Conservation (phyloP, 805 yeast species). For the Debaryomyces castellii region DNA sequence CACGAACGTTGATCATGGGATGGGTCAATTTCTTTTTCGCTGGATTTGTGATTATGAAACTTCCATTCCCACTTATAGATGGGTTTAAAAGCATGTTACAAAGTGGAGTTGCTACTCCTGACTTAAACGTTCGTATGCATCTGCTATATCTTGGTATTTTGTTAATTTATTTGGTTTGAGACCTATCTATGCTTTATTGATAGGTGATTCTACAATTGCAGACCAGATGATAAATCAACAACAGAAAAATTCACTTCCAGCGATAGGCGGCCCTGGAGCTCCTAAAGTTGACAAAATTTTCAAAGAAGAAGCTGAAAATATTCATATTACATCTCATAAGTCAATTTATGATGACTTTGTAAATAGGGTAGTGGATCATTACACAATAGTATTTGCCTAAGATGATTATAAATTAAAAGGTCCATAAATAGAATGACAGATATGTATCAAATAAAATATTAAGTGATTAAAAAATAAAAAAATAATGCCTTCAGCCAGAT, state of each 20-base stretch:
- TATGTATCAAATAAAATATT: too few species aligned
- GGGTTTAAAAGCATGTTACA: conserved; percentile 93
- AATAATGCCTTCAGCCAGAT: conserved; percentile 22
- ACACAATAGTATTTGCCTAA: too few species aligned
- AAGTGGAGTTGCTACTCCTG: conserved; percentile 78
- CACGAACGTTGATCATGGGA: conserved; percentile 92
- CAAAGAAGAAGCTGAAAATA: conserved; percentile 68
- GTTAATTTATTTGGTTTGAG: conserved; percentile 81
- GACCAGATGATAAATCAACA: conserved; percentile 46
- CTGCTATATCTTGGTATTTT: conserved; percentile 94
- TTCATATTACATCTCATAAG: conserved; percentile 59
- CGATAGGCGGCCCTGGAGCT: conserved; percentile 53
- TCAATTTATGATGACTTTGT: conserved; percentile 59
- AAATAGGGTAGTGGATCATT: conserved; percentile 49
- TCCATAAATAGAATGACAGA: background rate
- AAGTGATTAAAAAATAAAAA: too few species aligned
- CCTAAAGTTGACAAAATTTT: conserved; percentile 65
- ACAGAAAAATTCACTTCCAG: conserved; percentile 38
- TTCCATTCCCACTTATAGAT: conserved; percentile 89
- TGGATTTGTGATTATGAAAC: conserved; percentile 74
- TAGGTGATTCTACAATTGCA: conserved; percentile 51
- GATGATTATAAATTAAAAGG: too few species aligned
- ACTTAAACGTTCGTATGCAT: conserved; percentile 87
- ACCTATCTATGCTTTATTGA: conserved; percentile 71
- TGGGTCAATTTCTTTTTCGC: conserved; percentile 95